These are phyloP conservation scores for Aspergillus heteromorphus DNA, from an alignment of 495 filamentous ascomycete species.

Conservation along the genomic window DNA sequence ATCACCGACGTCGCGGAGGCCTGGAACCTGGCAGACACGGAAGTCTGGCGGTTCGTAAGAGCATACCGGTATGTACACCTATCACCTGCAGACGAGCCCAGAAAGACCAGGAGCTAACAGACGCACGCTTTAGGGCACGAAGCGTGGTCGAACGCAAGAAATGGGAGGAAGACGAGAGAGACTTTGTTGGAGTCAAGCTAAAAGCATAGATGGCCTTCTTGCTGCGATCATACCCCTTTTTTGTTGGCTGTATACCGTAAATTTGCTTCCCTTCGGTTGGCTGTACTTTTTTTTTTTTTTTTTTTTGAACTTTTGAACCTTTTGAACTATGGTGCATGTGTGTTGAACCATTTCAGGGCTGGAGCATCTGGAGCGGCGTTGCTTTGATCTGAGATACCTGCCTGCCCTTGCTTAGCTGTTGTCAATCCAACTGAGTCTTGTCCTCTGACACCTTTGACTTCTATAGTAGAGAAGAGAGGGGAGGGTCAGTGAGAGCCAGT, in stretches of 20 bases:
- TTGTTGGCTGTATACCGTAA: background rate
- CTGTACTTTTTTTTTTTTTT: no score
- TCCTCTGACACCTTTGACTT: background rate
- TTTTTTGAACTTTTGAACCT: no score
- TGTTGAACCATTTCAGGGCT: no score
- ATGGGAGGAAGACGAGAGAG: slow-evolving; percentile 43
- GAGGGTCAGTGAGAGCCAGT: background rate
- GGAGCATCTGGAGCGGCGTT: slow-evolving; percentile 11
- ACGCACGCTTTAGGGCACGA: slow-evolving; percentile 27
- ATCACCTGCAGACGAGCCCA: background rate
- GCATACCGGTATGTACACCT: slow-evolving; percentile 52
- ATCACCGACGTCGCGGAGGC: slow-evolving; percentile 68
- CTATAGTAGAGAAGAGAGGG: background rate
- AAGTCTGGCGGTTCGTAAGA: slow-evolving; percentile 86
- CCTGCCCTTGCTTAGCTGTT: background rate
- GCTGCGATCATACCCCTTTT: background rate
- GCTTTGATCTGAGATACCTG: background rate
- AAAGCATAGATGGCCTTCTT: slow-evolving; percentile 6
- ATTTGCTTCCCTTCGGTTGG: background rate
- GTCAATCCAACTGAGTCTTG: background rate
- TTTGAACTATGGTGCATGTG: background rate
- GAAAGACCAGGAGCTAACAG: slow-evolving; percentile 12
- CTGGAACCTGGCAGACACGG: slow-evolving; percentile 90
- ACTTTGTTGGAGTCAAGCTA: slow-evolving; percentile 30
- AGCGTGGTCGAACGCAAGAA: slow-evolving; percentile 41